phyloP scores from a whole-genome alignment of 306 rosid genomes.

The Cicer yamashitae region DNA sequence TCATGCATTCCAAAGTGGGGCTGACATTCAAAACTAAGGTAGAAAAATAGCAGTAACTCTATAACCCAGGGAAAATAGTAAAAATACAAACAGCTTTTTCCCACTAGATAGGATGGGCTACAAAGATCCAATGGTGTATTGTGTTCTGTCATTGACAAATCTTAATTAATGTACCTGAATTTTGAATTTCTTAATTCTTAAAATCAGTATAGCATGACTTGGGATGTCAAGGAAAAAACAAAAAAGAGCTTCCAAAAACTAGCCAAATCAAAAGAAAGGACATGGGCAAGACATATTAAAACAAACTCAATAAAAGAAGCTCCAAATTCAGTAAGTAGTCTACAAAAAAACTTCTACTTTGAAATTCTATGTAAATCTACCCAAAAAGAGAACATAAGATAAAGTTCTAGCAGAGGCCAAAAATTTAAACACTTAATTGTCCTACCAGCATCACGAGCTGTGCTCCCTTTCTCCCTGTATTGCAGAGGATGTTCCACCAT shows the following conservation, averaged over 20 bases:
- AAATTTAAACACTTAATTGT: conserved; percentile 40
- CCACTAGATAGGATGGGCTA: neutral
- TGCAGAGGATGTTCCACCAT: conserved; percentile 66
- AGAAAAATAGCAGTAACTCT: conserved; percentile 24
- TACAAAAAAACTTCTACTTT: conserved; percentile 5
- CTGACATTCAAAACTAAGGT: conserved; percentile 33
- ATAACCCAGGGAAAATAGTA: conserved; percentile 22
- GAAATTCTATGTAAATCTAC: neutral
- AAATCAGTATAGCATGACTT: conserved; percentile 7
- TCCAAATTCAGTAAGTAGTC: conserved; percentile 26
- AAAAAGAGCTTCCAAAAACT: conserved; percentile 25
- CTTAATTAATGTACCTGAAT: conserved; percentile 1
- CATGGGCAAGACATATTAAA: conserved; percentile 12
- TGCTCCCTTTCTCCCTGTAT: conserved; percentile 70
- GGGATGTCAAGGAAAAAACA: neutral
- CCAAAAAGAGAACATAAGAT: conserved; percentile 14
- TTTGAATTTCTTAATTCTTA: neutral
- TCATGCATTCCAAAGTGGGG: conserved; percentile 28
- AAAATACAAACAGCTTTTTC: neutral
- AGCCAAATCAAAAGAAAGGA: conserved; percentile 27
- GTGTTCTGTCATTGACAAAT: conserved; percentile 13
- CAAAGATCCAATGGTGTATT: neutral
- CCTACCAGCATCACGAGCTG: conserved; percentile 71
- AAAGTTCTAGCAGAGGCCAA: conserved; percentile 32
- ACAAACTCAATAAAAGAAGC: conserved; percentile 11